Evolutionary conservation across 768 basidiomycete genomes (phyloP), one percentile per base, ranked within the genome.

Genomic region (Lenzites betulinus): DNA sequence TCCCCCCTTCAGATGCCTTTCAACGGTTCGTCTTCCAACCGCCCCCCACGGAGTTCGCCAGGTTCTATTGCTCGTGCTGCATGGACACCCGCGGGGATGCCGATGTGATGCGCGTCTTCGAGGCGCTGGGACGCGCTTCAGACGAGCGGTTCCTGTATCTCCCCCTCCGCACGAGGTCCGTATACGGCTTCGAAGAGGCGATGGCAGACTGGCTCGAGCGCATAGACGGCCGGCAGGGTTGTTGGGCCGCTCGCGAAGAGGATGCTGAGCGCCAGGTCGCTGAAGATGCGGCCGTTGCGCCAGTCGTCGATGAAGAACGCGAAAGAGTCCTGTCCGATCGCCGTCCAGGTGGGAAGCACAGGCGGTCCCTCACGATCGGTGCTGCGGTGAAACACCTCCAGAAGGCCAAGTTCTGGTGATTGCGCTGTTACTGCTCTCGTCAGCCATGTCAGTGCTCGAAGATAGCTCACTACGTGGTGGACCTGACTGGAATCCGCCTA

Each of bases 21-120:
- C 22, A 48, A 11, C 49, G 57, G 20, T 66, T 68, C 43, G 67
- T 58, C 22, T 47, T 68, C 28, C 64, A 66, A 44, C 64, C 65
- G 7, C 58, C 64, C 13, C 67, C 67, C 25, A 68, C 67, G 9
- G 57, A 43, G 28, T 13, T 46, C 33, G 54, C 52, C 16, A 59
- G 57, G 28, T 66, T 64, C 54, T 66, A 66, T 46, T 64, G 65
- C 51, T 68, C 67, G 38, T 66, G 64, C 54, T 66, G 67, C 56
- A 68, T 68, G 67, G 67, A 66, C 50, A 44, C 61, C 25, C 64
- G 63, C 26, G 65, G 65, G 20, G 63, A 66, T 43, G 41, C 52
- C 7, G 63, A 66, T 38, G 65, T 64, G 41, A 64, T 66, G 63
- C 60, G 63, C 18, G 59, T 66, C 25, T 59, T 68, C 13, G 67